Evolutionary conservation across 2,329 filamentous ascomycete species (phyloP).

Genomic region (Aschersonia sp.): DNA sequence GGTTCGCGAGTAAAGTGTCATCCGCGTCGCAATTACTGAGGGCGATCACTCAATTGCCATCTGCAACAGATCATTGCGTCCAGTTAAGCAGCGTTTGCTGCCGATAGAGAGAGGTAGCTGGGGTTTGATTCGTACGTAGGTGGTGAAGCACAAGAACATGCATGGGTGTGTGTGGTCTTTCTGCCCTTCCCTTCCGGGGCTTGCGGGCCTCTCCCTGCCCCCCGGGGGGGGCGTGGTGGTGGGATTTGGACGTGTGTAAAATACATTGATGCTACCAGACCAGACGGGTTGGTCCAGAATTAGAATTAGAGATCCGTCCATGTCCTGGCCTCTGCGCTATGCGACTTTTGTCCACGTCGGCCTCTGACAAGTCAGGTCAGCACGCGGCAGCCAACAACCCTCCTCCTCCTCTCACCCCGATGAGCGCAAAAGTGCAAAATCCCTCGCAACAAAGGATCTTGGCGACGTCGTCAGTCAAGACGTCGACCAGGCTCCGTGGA

Average conservation of each 20-base stretch:
- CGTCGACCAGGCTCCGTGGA: background rate
- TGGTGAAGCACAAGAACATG: too few relatives aligned
- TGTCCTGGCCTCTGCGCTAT: slow-evolving; percentile 15
- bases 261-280: background rate
- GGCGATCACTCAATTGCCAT: too few relatives aligned
- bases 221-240: too few relatives aligned
- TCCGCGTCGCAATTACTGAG: too few relatives aligned
- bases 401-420: background rate
- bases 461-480: background rate
- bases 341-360: background rate
- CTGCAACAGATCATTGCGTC: too few relatives aligned
- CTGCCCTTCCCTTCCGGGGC: slow-evolving; percentile 10
- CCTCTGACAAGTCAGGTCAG: background rate
- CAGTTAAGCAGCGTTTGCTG: too few relatives aligned
- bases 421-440: background rate
- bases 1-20: too few relatives aligned
- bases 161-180: background rate
- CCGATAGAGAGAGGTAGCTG: too few relatives aligned
- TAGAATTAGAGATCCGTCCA: slow-evolving; percentile 13
- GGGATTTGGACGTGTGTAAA: background rate
- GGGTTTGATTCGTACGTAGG: too few relatives aligned
- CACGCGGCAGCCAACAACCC: background rate
- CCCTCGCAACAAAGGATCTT: background rate
- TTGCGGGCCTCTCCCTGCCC: slow-evolving; percentile 4
- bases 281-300: slow-evolving; percentile 15